These are phyloP conservation scores for Lodderomyces theae DNA, from an alignment of 1,139 yeast species.

Conservation along the genomic window DNA sequence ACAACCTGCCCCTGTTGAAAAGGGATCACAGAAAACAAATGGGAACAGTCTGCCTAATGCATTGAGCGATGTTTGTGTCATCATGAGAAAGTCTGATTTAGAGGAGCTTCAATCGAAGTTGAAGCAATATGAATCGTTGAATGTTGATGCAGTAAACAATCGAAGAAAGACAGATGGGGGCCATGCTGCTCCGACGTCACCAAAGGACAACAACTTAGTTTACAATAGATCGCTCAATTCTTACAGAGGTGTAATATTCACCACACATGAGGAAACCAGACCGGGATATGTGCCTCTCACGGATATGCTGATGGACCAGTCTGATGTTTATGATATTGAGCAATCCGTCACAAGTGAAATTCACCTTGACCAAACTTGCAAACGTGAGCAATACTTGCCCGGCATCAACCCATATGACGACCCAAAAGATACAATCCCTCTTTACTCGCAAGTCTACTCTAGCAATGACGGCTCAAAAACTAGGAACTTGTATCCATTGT, in stretches of 20 bases:
- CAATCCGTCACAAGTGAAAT: constrained; percentile 8
- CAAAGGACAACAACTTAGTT: constrained; percentile 8
- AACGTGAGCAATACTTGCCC: constrained; percentile 8
- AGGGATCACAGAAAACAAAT: neutral
- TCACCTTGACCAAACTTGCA: constrained; percentile 10
- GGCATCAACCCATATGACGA: constrained; percentile 26
- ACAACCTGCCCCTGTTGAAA: neutral
- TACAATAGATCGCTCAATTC: constrained; percentile 11
- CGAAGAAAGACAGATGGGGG: neutral
- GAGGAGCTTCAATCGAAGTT: constrained; percentile 14
- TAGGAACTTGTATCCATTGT: constrained; percentile 45
- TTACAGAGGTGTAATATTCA: constrained; percentile 10
- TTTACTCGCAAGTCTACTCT: constrained; percentile 32
- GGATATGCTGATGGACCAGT: constrained; percentile 10
- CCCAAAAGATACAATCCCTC: constrained; percentile 29
- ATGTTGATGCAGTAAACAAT: neutral
- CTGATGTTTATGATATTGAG: neutral
- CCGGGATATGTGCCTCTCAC: constrained; percentile 15
- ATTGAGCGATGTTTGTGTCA: constrained; percentile 14
- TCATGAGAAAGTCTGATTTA: constrained; percentile 15
- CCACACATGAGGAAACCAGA: constrained; percentile 14
- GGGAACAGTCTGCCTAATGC: neutral
- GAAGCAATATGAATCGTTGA: constrained; percentile 12
- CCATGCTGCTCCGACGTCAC: neutral
- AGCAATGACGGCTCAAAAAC: constrained; percentile 24